Evolutionary conservation across 768 basidiomycete species (phyloP).

Genomic region (Tylopilus sp.): DNA sequence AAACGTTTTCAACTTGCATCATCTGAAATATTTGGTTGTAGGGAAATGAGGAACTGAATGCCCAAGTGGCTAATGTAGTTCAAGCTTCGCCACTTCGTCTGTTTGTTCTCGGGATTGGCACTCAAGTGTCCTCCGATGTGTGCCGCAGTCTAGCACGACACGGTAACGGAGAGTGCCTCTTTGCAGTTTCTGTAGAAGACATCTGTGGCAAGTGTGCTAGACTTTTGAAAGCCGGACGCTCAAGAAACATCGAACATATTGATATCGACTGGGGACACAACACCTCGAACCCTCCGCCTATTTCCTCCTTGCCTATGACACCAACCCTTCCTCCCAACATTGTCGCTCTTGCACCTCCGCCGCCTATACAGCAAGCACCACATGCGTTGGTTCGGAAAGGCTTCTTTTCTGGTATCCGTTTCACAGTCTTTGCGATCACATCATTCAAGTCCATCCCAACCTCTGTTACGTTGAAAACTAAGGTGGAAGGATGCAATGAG

Average conservation of each 20-base stretch:
- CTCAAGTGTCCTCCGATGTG: constrained; percentile 44
- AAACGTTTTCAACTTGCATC: background rate
- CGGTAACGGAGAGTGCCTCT: constrained; percentile 50
- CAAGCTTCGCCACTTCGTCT: constrained; percentile 36
- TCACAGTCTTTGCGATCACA: constrained; percentile 34
- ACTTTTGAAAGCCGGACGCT: constrained; percentile 50
- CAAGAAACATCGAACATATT: constrained; percentile 43
- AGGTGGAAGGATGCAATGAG: constrained; percentile 23
- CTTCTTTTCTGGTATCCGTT: constrained; percentile 35
- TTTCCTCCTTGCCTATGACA: constrained; percentile 14
- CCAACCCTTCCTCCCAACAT: constrained; percentile 9
- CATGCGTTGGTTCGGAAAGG: constrained; percentile 17
- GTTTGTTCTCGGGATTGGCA: constrained; percentile 59
- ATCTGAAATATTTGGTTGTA: background rate
- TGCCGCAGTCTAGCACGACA: constrained; percentile 52
- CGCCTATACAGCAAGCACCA: constrained; percentile 34
- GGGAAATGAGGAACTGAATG: constrained; percentile 14
- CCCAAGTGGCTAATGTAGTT: constrained; percentile 30
- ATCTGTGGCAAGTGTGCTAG: constrained; percentile 47
- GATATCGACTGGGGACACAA: constrained; percentile 46
- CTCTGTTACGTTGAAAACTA: constrained; percentile 26
- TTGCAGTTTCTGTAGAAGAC: constrained; percentile 42
- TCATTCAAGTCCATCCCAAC: constrained; percentile 22
- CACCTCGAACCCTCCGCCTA: background rate
- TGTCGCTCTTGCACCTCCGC: constrained; percentile 33